phyloP scores from a whole-genome alignment of 495 filamentous ascomycete species.

The Hypoxylon subgilvum region DNA sequence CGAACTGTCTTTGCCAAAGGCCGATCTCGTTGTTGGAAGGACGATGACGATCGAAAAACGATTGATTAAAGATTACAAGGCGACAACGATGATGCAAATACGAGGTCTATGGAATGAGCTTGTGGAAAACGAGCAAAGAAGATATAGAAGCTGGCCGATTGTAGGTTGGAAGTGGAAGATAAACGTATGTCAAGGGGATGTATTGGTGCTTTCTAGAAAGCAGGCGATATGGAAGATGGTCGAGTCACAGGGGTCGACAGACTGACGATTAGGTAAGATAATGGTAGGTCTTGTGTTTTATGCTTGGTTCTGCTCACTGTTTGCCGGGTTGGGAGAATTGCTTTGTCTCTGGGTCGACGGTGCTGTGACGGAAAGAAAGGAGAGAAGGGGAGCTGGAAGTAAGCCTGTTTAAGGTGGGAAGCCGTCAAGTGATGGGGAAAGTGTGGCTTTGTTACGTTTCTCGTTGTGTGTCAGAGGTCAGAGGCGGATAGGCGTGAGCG shows the following conservation, averaged over 20 bases:
- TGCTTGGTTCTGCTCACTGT: slow-evolving; percentile 23
- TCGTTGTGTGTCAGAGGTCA: slow-evolving; percentile 29
- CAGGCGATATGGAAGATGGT: slow-evolving; percentile 18
- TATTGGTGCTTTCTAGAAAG: slow-evolving; percentile 30
- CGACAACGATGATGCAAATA: slow-evolving; percentile 9
- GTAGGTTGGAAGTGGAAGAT: slow-evolving; percentile 8
- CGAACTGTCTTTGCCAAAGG: neutral
- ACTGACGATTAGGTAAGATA: slow-evolving; percentile 37
- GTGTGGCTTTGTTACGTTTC: slow-evolving; percentile 33
- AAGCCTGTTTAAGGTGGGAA: slow-evolving; percentile 35
- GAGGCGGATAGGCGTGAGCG: slow-evolving; percentile 16
- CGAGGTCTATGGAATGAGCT: slow-evolving; percentile 4
- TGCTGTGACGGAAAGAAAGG: slow-evolving; percentile 17
- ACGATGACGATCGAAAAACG: slow-evolving; percentile 16
- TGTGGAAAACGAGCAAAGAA: slow-evolving; percentile 2
- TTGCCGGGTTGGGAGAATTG: slow-evolving; percentile 30
- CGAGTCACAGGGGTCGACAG: slow-evolving; percentile 19
- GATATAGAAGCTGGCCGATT: neutral
- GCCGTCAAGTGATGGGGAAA: slow-evolving; percentile 33
- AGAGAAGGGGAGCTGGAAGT: neutral
- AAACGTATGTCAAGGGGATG: slow-evolving; percentile 9
- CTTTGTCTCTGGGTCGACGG: slow-evolving; percentile 31
- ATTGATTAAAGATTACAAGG: slow-evolving; percentile 14
- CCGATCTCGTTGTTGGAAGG: neutral
- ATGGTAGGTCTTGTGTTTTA: slow-evolving; percentile 34